Base-by-base conservation (phyloP, 192 early-diverging fungal species). In the Gigaspora rosea region DNA sequence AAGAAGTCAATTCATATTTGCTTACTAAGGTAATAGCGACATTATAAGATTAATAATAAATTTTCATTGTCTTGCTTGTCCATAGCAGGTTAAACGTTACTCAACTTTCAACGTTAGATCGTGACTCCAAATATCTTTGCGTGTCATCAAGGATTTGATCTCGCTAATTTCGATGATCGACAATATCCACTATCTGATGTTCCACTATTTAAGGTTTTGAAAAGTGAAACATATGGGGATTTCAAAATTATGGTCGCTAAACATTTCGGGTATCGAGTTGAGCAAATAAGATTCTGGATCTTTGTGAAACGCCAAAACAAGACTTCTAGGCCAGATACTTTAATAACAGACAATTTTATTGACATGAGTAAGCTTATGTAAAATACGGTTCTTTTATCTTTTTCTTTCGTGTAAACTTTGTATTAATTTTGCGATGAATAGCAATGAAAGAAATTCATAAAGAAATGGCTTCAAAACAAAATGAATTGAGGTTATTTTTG, bases 241-340 rank as follows among this genome's bases (percentile, higher is more conserved):
- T 91, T 89, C 69, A 87, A 90, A 81, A 69, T 82, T 33, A 77
- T 76, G 3, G 79, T 94, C 13, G 87, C 86, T 13, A 65, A 80
- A 48, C 70, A 76, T 48, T 79, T 89, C 56, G 81, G 83, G 46
- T 59, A 89, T 12, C 71, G 85, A 0, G 76, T 82, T 2, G 87
- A 85, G 13, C 81, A 86, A 49, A 85, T 96, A 67, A 88, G 95
- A 11, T 78, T n/a, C n/a, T n/a, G n/a, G n/a, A n/a, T n/a, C n/a
- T n/a, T n/a, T n/a, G n/a, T n/a, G n/a, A n/a, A n/a, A 18, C 90
- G 97, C 5, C 91, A 96, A 80, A 99, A 99, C 85, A 91, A 92
- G 80, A 98, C 97, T 4, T 77, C 94, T 27, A 88, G 97, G 51
- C 92, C 93, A 9, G 96, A 98, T 76, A 54, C 81, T 18, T 89